These are phyloP conservation scores for Stygiomarasmius scandens DNA, from an alignment of 1,284 basidiomycete genomes.

Conservation along the genomic window DNA sequence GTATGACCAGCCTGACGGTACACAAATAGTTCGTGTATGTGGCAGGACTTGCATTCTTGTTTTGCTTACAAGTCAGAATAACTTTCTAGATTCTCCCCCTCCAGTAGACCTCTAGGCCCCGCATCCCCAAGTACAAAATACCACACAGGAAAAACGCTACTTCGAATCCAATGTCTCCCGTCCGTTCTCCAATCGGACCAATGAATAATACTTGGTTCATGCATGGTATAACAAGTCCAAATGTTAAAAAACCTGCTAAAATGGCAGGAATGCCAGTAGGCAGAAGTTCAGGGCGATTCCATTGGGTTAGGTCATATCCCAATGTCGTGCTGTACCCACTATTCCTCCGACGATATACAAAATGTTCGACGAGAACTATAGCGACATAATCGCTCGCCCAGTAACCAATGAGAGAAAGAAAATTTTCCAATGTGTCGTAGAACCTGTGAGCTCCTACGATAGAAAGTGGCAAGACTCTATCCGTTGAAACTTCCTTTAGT, in stretches of 20 bases:
- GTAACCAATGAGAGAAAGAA: slow-evolving; percentile 76
- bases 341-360: slow-evolving; percentile 55
- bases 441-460: slow-evolving; percentile 72
- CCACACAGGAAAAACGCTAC: slow-evolving; percentile 59
- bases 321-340: not conserved
- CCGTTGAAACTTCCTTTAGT: no score
- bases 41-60: no score
- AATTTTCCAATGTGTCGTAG: slow-evolving; percentile 66
- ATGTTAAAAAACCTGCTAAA: slow-evolving; percentile 49
- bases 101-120: slow-evolving; percentile 46
- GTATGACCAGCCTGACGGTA: no score
- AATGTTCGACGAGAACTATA: slow-evolving; percentile 66
- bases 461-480: slow-evolving; percentile 59
- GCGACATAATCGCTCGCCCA: slow-evolving; percentile 65
- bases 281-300: slow-evolving; percentile 58
- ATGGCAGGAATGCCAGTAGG: slow-evolving; percentile 70
- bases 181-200: slow-evolving; percentile 68
- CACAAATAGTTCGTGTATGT: no score
- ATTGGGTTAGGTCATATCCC: slow-evolving; percentile 53
- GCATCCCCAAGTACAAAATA: slow-evolving; percentile 60
- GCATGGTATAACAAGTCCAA: slow-evolving; percentile 63
- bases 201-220: slow-evolving; percentile 77
- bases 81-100: slow-evolving; percentile 22
- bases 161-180: slow-evolving; percentile 82
- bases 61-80: no score